phyloP scores from a whole-genome alignment of 2,329 filamentous ascomycete species.

The Diaporthe capsici region DNA sequence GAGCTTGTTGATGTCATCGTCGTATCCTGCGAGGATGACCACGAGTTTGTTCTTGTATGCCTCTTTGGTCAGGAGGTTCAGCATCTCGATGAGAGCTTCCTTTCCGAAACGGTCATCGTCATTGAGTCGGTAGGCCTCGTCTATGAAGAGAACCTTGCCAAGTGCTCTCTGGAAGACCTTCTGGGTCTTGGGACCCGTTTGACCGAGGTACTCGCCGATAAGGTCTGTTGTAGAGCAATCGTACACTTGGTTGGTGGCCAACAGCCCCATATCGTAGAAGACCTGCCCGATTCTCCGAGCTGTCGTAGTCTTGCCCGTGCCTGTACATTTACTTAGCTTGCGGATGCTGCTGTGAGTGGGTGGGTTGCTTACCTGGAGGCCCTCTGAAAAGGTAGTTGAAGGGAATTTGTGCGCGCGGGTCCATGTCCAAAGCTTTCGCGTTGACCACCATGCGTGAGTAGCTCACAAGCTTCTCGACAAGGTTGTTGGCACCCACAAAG shows the following conservation, averaged over 20 bases:
- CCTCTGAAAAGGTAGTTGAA: constrained; percentile 80
- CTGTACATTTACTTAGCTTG: background rate
- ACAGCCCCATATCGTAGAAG: constrained; percentile 78
- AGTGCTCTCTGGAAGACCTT: constrained; percentile 72
- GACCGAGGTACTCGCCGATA: constrained; percentile 77
- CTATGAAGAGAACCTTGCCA: constrained; percentile 78
- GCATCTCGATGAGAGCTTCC: constrained; percentile 67
- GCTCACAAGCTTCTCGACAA: constrained; percentile 66
- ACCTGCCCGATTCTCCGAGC: constrained; percentile 76
- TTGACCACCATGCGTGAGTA: constrained; percentile 67
- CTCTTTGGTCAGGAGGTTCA: constrained; percentile 67
- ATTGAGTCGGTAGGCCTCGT: constrained; percentile 78
- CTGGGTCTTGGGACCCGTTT: constrained; percentile 77
- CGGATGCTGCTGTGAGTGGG: too few species aligned
- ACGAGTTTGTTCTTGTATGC: constrained; percentile 72
- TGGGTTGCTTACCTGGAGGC: constrained; percentile 60
- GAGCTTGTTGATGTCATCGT: constrained; percentile 74
- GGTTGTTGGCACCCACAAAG: constrained; percentile 68
- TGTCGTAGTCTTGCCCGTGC: constrained; percentile 76
- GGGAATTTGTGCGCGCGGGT: constrained; percentile 71
- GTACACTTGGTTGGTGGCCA: constrained; percentile 70
- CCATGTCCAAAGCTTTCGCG: constrained; percentile 64
- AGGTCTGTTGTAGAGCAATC: constrained; percentile 79
- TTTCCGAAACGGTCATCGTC: constrained; percentile 68
- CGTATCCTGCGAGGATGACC: constrained; percentile 79